A percentile compares a stretch with the other conserved stretches of the same genome.
These are phyloP conservation scores for Nicotiana obtusifolia DNA, from an alignment of 257 asterid species.

Conservation along the genomic window DNA sequence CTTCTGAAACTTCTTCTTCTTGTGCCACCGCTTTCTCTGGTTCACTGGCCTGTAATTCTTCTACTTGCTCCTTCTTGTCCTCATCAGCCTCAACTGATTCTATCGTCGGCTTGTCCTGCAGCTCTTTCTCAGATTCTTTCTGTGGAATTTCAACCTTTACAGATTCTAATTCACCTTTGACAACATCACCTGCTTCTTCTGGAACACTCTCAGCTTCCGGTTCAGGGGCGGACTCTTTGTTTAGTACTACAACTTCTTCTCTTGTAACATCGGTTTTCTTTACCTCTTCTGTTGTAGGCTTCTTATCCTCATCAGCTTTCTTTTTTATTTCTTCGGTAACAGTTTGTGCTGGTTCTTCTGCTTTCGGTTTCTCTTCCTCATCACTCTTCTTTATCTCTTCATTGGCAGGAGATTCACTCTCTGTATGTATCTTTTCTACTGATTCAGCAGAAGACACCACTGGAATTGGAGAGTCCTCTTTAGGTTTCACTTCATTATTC, in stretches of 20 bases:
- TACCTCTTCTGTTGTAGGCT: neutral
- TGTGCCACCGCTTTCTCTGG: constrained; percentile 16
- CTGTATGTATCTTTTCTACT: constrained; percentile 17
- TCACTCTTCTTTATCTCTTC: constrained; percentile 2
- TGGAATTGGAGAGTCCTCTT: constrained; percentile 22
- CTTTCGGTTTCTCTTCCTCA: neutral
- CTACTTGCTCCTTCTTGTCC: constrained; percentile 22
- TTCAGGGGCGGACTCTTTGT: constrained; percentile 16
- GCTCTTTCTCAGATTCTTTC: constrained; percentile 16
- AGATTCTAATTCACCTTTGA: constrained; percentile 16
- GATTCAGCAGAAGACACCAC: constrained; percentile 27
- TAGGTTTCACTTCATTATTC: constrained; percentile 16
- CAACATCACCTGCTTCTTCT: constrained; percentile 9
- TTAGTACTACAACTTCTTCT: constrained; percentile 12
- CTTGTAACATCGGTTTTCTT: neutral
- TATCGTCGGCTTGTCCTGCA: constrained; percentile 17
- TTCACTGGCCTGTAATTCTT: constrained; percentile 16
- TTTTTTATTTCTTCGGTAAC: neutral
- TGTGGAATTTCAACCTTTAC: constrained; percentile 14
- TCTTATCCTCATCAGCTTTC: neutral
- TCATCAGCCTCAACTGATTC: constrained; percentile 23
- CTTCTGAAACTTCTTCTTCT: constrained; percentile 27
- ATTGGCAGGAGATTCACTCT: neutral
- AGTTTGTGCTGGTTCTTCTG: neutral
- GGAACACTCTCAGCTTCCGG: neutral